Evolutionary conservation across 1,139 yeast species (phyloP), one percentile per base, ranked within the genome.

Genomic region (Magnusiomyces suaveolens): DNA sequence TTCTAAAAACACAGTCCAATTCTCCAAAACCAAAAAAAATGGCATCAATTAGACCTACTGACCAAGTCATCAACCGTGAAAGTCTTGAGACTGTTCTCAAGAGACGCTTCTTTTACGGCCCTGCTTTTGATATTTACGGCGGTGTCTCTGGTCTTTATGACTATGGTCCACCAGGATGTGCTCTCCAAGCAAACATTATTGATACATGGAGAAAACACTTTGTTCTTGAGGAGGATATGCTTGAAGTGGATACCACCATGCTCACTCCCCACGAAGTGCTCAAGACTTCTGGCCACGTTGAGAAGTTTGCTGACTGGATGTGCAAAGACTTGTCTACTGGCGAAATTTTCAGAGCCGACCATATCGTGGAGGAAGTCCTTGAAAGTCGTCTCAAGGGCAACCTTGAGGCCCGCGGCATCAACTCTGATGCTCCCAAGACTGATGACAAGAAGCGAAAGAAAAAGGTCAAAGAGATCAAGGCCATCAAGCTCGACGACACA

Each of bases 141-240:
- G 98, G 98, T 70, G 97, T 94, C 52, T 87, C 97, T 54, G 99
- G 99, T 62, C 78, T 94, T 57, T 94, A 88, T 71, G 99, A 94
- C 71, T 94, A 89, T 69, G 99, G 99, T 74, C 99, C 99, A 59
- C 97, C 98, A 70, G 98, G 98, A 59, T 90, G 97, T 75, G 95
- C 98, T 16, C 82, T 94, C 72, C 97, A 92, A 76, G 95, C 97
- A 65, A 92, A 92, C 71, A 80, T 94, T 60, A 76, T 94, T 59
- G 98, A 94, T 67, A 80, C 82, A 51, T 94, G 98, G 98, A 84
- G 97, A 77, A 92, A 90, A 72, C 99, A 94, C 73, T 94, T 94
- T 70, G 83, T 94, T 60, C 78, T 94, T 62, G 97, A 94, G 72
- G 99, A 94, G 75, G 97, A 92, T 67, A 94, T 94, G 97, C 80